These are phyloP conservation scores for Carnegiea gigantea DNA, from an alignment of 179 eudicot genomes.

Conservation along the genomic window DNA sequence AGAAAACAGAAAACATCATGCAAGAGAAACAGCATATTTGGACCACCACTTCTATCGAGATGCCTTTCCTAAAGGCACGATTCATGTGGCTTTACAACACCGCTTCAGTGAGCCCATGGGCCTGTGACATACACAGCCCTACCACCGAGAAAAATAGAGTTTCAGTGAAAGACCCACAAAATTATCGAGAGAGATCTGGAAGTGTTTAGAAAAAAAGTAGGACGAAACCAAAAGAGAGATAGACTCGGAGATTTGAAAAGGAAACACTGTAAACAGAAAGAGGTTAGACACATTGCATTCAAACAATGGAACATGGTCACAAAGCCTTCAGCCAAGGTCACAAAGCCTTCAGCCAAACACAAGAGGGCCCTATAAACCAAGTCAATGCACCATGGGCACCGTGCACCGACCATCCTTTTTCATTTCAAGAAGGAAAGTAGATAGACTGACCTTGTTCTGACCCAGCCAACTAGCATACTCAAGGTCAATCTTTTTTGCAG, in stretches of 20 bases:
- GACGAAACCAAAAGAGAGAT: background rate
- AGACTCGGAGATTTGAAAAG: no score
- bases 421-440: constrained; percentile 1
- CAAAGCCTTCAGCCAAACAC: no score
- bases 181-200: background rate
- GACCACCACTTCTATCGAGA: background rate
- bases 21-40: background rate
- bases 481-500: constrained; percentile 78
- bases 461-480: constrained; percentile 99
- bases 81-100: background rate
- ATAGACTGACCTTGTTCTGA: constrained; percentile 66
- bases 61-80: background rate
- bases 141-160: no score
- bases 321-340: no score
- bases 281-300: no score
- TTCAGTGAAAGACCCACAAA: background rate
- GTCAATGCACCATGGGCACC: background rate
- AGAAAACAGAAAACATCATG: background rate
- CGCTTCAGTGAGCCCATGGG: no score
- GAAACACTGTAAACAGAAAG: background rate
- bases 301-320: no score
- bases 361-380: background rate
- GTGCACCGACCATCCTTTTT: background rate
- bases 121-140: background rate
- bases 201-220: background rate